Base-by-base conservation (phyloP, 768 basidiomycete genomes). In the Suillus spraguei region DNA sequence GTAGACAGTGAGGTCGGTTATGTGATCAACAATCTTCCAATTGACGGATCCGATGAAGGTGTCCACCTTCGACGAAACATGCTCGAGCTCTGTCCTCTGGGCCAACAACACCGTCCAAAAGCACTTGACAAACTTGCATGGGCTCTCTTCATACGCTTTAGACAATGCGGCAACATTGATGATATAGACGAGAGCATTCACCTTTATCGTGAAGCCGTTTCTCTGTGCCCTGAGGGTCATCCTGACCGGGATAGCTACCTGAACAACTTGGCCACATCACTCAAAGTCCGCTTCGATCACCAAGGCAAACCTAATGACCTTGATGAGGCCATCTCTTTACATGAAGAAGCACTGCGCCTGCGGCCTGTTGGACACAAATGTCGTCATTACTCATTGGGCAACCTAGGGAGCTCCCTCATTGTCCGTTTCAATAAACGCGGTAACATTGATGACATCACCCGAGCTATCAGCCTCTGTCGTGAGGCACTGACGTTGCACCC, bases 381-480 rank as follows among this genome's bases (percentile, higher is more conserved):
- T 47, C 46, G 46, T 16, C 5, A 11, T n/a, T 16, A 0, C 9
- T 59, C 69, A 38, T 63, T 74, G 3, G 63, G 63, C 11, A 69
- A 65, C 46, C 65, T 67, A 50, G 64, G 62, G 11, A 17, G n/a
- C 24, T 64, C 69, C 39, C 69, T 71, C 52, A 53, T n/a, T 14
- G 41, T 60, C 39, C 74, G 72, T 22, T 67, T 66, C 54, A n/a
- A 33, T 0, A n/a, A 56, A 6, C n/a, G 35, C 6, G 66, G 67
- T 11, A 47, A 68, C 41, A 32, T 60, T 32, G 52, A 59, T 36
- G 70, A 70, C 54, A 47, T 71, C 11, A 49, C 68, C 22, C 42
- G 64, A 49, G 70, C 60, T 22, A 59, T 63, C 32, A 28, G 36
- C n/a, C 35, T 42, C 14, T 8, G 3, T 59, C 54, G 47, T 13